A percentile compares a stretch with the other conserved stretches of the same genome.
Conservation (phyloP, 768 basidiomycete species). For the Collybia nuda region DNA sequence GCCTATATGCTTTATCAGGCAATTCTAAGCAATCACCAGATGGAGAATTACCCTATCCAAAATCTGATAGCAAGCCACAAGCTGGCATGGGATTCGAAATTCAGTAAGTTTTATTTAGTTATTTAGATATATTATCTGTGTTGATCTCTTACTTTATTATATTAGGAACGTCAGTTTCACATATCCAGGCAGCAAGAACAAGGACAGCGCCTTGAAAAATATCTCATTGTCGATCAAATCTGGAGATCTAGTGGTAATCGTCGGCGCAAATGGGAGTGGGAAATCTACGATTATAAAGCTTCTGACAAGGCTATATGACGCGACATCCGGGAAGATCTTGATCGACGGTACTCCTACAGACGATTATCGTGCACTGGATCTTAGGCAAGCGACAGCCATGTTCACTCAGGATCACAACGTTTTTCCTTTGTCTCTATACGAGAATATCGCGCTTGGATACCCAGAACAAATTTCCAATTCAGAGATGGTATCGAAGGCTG, state of each 20-base stretch:
- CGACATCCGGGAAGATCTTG: conserved; percentile 38
- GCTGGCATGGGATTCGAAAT: conserved; percentile 26
- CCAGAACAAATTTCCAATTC: conserved; percentile 11
- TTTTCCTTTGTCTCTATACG: conserved; percentile 44
- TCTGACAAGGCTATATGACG: conserved; percentile 47
- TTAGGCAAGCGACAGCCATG: conserved; percentile 45
- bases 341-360: conserved; percentile 41
- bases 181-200: conserved; percentile 42
- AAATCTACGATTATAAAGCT: conserved; percentile 53
- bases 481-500: conserved; percentile 25
- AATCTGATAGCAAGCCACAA: conserved; percentile 9
- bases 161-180: conserved; percentile 49
- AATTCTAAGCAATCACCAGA: conserved; percentile 19
- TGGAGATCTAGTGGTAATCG: conserved; percentile 53
- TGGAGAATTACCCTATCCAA: conserved; percentile 22
- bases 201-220: conserved; percentile 31
- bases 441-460: conserved; percentile 36
- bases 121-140: not conserved
- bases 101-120: conserved; percentile 13
- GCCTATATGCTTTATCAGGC: conserved; percentile 22
- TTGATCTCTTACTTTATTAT: not conserved
- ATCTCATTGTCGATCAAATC: conserved; percentile 43
- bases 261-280: conserved; percentile 55
- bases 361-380: conserved; percentile 33
- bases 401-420: conserved; percentile 48